Base-by-base conservation (phyloP, 1,284 basidiomycete genomes). In the Neolentinus lepideus region DNA sequence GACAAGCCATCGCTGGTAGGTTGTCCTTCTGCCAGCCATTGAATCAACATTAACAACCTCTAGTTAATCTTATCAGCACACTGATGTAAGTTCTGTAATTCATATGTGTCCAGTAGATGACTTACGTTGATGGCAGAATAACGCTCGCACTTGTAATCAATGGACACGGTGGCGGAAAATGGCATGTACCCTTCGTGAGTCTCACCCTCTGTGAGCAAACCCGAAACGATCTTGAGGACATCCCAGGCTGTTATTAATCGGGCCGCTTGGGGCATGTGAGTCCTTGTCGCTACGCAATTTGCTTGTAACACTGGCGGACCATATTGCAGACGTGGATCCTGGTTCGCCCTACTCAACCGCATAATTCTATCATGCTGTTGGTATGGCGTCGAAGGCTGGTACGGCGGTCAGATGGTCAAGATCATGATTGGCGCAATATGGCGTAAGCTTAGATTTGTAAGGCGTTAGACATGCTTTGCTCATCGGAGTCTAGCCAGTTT, bases 341-440 rank as follows among this genome's bases (percentile, higher is more conserved):
- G 66, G 64, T 65, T 69, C 47, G 55, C 62, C 0, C 55, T 69
- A 8, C 43, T 61, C 26, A 66, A 63, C 54, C 67, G 67, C 14
- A 63, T 69, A 55, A 65, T 69, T 43, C 60, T 69, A 14, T 69
- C 67, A 1, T 69, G 65, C 53, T 64, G 63, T 38, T 67, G 67
- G 66, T 66, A 67, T 48, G 67, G 65, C 10, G 65, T 67, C 2
- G 60, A 67, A 56, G 58, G 58, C 16, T 67, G 66, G 67, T 69
- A 65, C 53, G 67, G 67, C 6, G 69, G 69, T 2, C 66, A 69
- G 56, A 65, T 69, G 60, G 62, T 68, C 9, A 70, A 70, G 52
- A 60, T 68, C 22, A 65, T 70, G 64, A 70, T 69, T 46, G 69
- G 66, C 1, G 55, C 67, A 2, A 67, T 70, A 4, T 70, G 68